Percentiles rank a stretch among this genome's conserved stretches.
These are phyloP conservation scores for Apiotrichum sp. DNA, from an alignment of 1,284 basidiomycete genomes.

Conservation along the genomic window DNA sequence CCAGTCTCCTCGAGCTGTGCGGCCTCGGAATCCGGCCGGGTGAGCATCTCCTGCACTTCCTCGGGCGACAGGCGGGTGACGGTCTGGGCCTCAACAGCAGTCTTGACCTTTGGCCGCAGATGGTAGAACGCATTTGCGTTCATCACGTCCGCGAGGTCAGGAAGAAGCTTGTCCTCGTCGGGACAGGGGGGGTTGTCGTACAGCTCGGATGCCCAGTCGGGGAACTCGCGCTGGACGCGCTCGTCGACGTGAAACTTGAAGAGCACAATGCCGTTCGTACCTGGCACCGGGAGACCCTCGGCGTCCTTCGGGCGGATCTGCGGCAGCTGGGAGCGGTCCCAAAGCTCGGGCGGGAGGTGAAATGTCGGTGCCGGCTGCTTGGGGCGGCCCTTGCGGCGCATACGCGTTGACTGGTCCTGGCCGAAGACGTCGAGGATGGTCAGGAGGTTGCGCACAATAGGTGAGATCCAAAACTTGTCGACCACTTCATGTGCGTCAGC, in stretches of 20 bases:
- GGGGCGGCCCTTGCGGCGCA: conserved; percentile 37
- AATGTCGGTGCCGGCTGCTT: conserved; percentile 43
- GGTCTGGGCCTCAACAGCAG: conserved; percentile 13
- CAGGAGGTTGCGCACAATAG: conserved; percentile 29
- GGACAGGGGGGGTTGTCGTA: conserved; percentile 43
- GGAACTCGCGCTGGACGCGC: conserved; percentile 28
- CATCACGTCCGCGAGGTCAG: conserved; percentile 31
- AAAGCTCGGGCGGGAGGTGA: conserved; percentile 37
- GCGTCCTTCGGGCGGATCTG: conserved; percentile 32
- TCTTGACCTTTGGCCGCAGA: conserved; percentile 24
- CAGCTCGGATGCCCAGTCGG: conserved; percentile 40
- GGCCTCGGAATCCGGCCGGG: conserved; percentile 9
- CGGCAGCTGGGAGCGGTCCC: conserved; percentile 34
- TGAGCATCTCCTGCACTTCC: conserved; percentile 27
- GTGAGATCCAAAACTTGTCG: conserved; percentile 40
- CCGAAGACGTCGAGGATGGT: conserved; percentile 35
- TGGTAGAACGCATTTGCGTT: conserved; percentile 21
- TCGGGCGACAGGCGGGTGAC: conserved; percentile 17
- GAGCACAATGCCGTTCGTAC: conserved; percentile 32
- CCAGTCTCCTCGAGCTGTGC: not conserved
- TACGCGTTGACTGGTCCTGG: conserved; percentile 23
- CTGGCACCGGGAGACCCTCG: conserved; percentile 31
- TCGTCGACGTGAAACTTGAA: conserved; percentile 44
- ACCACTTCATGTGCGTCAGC: conserved; percentile 41
- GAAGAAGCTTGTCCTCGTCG: conserved; percentile 29